Percentiles rank a stretch among this genome's conserved stretches.
phyloP scores from a whole-genome alignment of 352 stramenopile genomes.

The Pythium sp. region DNA sequence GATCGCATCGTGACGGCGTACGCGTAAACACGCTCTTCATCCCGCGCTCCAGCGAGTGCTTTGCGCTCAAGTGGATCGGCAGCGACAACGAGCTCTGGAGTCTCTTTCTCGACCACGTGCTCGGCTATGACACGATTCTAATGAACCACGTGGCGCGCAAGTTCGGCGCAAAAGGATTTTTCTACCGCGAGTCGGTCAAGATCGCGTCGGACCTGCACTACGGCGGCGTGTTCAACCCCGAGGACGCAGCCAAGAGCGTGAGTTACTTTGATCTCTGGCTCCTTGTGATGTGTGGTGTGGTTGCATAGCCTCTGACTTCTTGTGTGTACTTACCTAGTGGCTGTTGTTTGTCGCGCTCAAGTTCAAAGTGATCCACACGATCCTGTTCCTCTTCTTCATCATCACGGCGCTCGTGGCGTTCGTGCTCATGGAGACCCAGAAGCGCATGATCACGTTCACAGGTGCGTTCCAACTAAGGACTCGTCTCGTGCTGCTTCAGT shows the following conservation, averaged over 20 bases:
- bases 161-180: slow-evolving; percentile 51
- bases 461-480: slow-evolving; percentile 21
- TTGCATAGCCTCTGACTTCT: neutral
- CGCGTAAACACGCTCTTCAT: slow-evolving; percentile 39
- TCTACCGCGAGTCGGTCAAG: slow-evolving; percentile 63
- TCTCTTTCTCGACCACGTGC: slow-evolving; percentile 33
- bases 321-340: slow-evolving; percentile 23
- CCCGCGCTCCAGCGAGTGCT: slow-evolving; percentile 40
- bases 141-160: slow-evolving; percentile 88
- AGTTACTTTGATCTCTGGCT: slow-evolving; percentile 5
- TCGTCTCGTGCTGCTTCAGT: neutral
- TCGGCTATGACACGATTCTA: slow-evolving; percentile 91
- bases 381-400: slow-evolving; percentile 93
- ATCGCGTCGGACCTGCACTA: slow-evolving; percentile 71
- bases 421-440: slow-evolving; percentile 91
- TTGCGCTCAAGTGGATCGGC: slow-evolving; percentile 42
- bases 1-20: slow-evolving; percentile 2
- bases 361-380: slow-evolving; percentile 87
- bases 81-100: slow-evolving; percentile 34
- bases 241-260: slow-evolving; percentile 27
- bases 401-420: slow-evolving; percentile 92
- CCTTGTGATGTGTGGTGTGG: too few species aligned
- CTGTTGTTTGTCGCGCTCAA: slow-evolving; percentile 68
- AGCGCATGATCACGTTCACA: slow-evolving; percentile 92
- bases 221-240: slow-evolving; percentile 46